Conservation (phyloP, 306 rosid species). For the Alnus rubra region DNA sequence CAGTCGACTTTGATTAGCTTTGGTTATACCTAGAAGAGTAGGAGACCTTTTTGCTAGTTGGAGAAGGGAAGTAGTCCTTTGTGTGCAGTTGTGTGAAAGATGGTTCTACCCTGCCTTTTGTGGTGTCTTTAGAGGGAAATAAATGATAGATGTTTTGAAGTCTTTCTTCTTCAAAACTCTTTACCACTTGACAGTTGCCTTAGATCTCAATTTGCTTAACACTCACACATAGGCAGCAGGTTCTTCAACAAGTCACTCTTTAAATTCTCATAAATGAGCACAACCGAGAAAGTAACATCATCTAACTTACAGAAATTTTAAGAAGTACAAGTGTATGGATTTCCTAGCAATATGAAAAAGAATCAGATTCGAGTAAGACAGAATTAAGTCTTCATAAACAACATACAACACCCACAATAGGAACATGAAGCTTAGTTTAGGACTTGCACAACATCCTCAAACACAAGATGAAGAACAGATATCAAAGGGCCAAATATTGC, state of each 20-base stretch:
- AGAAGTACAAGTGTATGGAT: not conserved
- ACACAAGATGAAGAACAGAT: conserved; percentile 14
- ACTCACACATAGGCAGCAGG: not conserved
- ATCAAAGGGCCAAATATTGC: conserved; percentile 8
- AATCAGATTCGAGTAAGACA: not conserved
- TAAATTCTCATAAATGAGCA: not conserved
- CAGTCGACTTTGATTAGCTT: too few species aligned
- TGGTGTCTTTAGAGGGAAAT: too few species aligned
- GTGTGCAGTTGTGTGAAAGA: too few species aligned
- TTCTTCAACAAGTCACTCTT: not conserved
- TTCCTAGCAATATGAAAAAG: not conserved
- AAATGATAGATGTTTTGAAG: too few species aligned
- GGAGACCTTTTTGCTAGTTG: too few species aligned
- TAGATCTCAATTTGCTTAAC: too few species aligned
- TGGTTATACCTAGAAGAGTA: too few species aligned
- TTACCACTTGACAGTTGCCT: too few species aligned
- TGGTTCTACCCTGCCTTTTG: too few species aligned
- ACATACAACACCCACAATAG: too few species aligned
- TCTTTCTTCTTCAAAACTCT: too few species aligned
- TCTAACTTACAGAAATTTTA: not conserved
- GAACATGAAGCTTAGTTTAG: not conserved
- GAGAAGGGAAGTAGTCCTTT: too few species aligned
- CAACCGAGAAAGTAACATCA: not conserved
- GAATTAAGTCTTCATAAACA: not conserved
- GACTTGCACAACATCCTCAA: conserved; percentile 10